Base-by-base conservation (phyloP, 352 stramenopile genomes). In the Globisporangium spinosum region DNA sequence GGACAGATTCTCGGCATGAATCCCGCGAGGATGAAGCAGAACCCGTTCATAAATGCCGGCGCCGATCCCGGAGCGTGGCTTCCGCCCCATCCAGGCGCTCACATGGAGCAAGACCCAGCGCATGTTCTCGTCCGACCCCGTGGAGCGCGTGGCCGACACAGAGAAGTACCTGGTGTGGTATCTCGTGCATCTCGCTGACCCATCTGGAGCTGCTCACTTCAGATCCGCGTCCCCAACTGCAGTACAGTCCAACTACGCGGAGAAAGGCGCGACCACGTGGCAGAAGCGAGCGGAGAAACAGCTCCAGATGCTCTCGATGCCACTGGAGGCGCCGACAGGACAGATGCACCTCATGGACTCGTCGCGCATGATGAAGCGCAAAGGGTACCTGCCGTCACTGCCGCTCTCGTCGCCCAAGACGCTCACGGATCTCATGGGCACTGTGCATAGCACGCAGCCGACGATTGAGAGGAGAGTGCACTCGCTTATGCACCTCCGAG, bases 21-120 rank as follows among this genome's bases (percentile, higher is more conserved):
- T 20, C 69, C 82, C 9, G 45, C 71, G 1, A 73, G 66, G 2
- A 89, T 95, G 83, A 80, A 80, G 60, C 82, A 91, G 53, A 95
- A 95, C 56, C 87, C 87, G 32, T 93, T 95, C 70, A 95, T 95
- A 85, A 85, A 90, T 91, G 79, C 84, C 87, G 23, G 64, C 74
- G 23, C 75, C 84, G n/a, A 89, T 90, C 65, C 62, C 79, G 6
- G 79, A 88, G 49, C 80, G 82, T 15, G 79, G 89, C 47, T 89
- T 93, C 27, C 40, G 64, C 34, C 64, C 67, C 17, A 23, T 85
- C 20, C 63, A 74, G 45, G 51, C 70, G 12, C 62, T 76, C 8
- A 40, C 71, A 54, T 82, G 69, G 74, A 60, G 62, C 58, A 71
- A 67, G 1, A 63, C 77, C 15, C 58, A 70, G 23, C 51, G 80